phyloP scores from a whole-genome alignment of 495 filamentous ascomycete genomes.

The Aspergillus ellipticus region DNA sequence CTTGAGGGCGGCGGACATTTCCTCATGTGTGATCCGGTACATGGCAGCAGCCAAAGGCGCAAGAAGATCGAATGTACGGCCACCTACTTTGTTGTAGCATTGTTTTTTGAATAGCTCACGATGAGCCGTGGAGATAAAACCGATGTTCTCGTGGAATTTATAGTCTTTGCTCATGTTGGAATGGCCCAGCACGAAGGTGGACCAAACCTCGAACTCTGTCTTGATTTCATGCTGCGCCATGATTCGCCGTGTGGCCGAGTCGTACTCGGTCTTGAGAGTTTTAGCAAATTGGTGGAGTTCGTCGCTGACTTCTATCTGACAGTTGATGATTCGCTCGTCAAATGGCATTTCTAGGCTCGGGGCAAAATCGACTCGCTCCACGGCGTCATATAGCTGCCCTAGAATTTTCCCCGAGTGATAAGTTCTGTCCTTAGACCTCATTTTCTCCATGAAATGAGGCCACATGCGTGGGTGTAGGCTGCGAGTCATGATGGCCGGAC shows the following conservation, averaged over 20 bases:
- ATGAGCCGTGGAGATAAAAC: slow-evolving; percentile 56
- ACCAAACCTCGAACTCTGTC: slow-evolving; percentile 91
- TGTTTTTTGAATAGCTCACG: slow-evolving; percentile 62
- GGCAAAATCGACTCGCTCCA: slow-evolving; percentile 63
- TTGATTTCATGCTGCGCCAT: slow-evolving; percentile 82
- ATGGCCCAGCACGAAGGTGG: slow-evolving; percentile 74
- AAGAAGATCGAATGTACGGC: slow-evolving; percentile 53
- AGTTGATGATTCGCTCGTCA: slow-evolving; percentile 69
- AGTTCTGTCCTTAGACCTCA: slow-evolving; percentile 42
- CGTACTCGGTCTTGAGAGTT: slow-evolving; percentile 73
- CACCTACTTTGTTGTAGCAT: slow-evolving; percentile 61
- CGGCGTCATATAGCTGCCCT: slow-evolving; percentile 77
- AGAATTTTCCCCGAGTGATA: slow-evolving; percentile 72
- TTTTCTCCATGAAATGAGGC: slow-evolving; percentile 92
- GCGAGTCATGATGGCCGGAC: slow-evolving; percentile 62
- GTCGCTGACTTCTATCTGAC: slow-evolving; percentile 51
- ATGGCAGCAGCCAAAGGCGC: slow-evolving; percentile 77
- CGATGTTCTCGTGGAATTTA: slow-evolving; percentile 81
- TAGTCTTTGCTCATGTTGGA: slow-evolving; percentile 66
- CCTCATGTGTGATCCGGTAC: slow-evolving; percentile 76
- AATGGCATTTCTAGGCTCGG: slow-evolving; percentile 69
- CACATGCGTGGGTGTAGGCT: slow-evolving; percentile 56
- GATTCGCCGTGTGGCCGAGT: slow-evolving; percentile 68
- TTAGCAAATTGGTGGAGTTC: slow-evolving; percentile 53
- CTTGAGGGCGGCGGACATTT: slow-evolving; percentile 54